Evolutionary conservation across 169 alveolate genomes (phyloP).

Genomic region (Plasmodium cynomolgi): DNA sequence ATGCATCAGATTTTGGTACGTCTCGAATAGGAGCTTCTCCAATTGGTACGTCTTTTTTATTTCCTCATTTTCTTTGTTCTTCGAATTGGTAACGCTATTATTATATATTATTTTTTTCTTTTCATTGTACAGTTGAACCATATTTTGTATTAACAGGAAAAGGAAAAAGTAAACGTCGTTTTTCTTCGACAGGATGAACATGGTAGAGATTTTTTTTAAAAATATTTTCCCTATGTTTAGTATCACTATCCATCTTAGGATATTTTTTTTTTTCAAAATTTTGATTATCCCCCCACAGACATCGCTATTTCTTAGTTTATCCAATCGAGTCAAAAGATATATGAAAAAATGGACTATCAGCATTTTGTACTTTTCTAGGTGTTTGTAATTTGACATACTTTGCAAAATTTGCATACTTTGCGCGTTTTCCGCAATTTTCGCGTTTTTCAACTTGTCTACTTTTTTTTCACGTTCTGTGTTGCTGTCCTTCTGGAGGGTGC

Average conservation of each 20-base stretch:
- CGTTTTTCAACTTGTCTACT: neutral
- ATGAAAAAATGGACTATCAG: conserved; percentile 12
- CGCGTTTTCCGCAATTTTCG: neutral
- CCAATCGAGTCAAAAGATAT: neutral
- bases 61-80: conserved; percentile 7
- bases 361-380: conserved; percentile 5
- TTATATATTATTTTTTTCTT: conserved; percentile 35
- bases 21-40: conserved; percentile 28
- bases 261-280: conserved; percentile 44
- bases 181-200: conserved; percentile 39
- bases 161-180: conserved; percentile 48
- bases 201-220: conserved; percentile 29
- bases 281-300: conserved; percentile 26
- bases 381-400: conserved; percentile 25
- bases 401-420: neutral
- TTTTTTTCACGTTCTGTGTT: neutral
- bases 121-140: conserved; percentile 54
- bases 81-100: conserved; percentile 2
- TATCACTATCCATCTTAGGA: conserved; percentile 40
- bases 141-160: conserved; percentile 43
- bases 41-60: conserved; percentile 26
- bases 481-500: neutral
- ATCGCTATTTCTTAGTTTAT: conserved; percentile 7
- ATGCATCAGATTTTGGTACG: conserved; percentile 37
- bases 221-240: conserved; percentile 18